Conservation (phyloP, 106 monocot species). For the Dactylorhiza incarnata region DNA sequence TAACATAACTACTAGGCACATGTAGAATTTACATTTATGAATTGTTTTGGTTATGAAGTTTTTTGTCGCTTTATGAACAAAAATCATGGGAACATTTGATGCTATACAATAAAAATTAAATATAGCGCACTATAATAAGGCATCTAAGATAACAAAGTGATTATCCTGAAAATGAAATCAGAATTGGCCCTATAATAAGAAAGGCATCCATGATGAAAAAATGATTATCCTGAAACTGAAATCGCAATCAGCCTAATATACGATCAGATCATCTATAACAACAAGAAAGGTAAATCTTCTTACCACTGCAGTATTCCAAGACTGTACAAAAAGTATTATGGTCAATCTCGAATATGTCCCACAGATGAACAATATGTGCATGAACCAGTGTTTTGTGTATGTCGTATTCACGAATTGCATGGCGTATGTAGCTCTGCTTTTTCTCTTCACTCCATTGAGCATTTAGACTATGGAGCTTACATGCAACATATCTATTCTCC, state of each 20-base stretch:
- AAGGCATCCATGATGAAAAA: not conserved
- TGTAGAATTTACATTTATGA: not conserved
- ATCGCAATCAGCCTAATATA: not conserved
- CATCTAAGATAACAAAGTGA: not conserved
- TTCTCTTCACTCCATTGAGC: slow-evolving; percentile 99
- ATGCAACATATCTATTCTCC: slow-evolving; percentile 91
- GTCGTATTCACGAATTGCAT: slow-evolving; percentile 99
- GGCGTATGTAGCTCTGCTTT: slow-evolving; percentile 94
- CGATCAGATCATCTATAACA: not conserved
- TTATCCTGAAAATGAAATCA: not conserved
- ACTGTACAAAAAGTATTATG: slow-evolving; percentile 98
- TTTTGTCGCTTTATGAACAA: not conserved
- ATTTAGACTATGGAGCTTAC: slow-evolving; percentile 98
- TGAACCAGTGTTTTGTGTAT: slow-evolving; percentile 97
- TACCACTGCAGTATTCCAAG: slow-evolving; percentile 96
- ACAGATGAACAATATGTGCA: slow-evolving; percentile 85
- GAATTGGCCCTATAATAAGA: not conserved
- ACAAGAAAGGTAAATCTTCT: slow-evolving; percentile 6
- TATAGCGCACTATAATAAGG: not conserved
- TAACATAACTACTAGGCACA: not conserved
- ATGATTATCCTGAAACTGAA: not conserved
- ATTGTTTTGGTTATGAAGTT: not conserved
- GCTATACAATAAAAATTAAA: not conserved
- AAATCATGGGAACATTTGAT: not conserved
- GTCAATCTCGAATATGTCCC: slow-evolving; percentile 98